These are phyloP conservation scores for Apiospora sp. DNA, from an alignment of 2,329 filamentous ascomycete species.

Conservation along the genomic window DNA sequence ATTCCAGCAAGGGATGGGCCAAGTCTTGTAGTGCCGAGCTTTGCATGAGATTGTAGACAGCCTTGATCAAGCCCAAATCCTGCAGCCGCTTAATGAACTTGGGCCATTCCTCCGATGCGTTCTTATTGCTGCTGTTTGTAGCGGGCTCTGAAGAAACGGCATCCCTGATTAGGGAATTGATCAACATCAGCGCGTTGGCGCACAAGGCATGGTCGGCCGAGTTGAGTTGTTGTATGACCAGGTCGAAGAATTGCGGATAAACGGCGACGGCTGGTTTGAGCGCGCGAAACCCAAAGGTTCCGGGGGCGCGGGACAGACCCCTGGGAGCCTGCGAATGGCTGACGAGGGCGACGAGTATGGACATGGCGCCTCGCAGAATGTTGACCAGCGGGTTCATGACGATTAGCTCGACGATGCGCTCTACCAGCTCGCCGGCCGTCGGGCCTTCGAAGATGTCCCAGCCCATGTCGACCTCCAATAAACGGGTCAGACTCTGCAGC, in stretches of 20 bases:
- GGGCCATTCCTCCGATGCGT: constrained; percentile 78
- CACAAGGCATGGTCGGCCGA: constrained; percentile 95
- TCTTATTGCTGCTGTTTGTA: constrained; percentile 44
- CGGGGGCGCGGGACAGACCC: constrained; percentile 53
- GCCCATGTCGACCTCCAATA: constrained; percentile 96
- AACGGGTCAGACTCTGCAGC: constrained; percentile 83
- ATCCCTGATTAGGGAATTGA: constrained; percentile 95
- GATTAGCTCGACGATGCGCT: constrained; percentile 87
- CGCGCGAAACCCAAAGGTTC: constrained; percentile 85
- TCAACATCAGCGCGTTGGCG: constrained; percentile 91
- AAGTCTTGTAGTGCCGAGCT: constrained; percentile 90
- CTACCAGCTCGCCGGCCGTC: constrained; percentile 70
- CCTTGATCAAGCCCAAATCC: constrained; percentile 90
- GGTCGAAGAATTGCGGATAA: constrained; percentile 93
- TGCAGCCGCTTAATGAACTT: constrained; percentile 94
- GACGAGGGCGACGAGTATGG: constrained; percentile 92
- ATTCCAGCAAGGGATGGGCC: constrained; percentile 89
- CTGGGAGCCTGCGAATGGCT: constrained; percentile 73
- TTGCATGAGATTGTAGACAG: constrained; percentile 93
- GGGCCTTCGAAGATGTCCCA: constrained; percentile 85
- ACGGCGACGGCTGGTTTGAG: constrained; percentile 90
- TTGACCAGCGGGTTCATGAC: constrained; percentile 97
- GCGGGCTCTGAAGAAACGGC: constrained; percentile 77
- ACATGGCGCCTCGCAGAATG: constrained; percentile 95
- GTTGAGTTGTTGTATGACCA: constrained; percentile 89